Evolutionary conservation across 2,329 filamentous ascomycete species (phyloP), one percentile per base, ranked within the genome.

Genomic region (Aspergillus costaricaensis): DNA sequence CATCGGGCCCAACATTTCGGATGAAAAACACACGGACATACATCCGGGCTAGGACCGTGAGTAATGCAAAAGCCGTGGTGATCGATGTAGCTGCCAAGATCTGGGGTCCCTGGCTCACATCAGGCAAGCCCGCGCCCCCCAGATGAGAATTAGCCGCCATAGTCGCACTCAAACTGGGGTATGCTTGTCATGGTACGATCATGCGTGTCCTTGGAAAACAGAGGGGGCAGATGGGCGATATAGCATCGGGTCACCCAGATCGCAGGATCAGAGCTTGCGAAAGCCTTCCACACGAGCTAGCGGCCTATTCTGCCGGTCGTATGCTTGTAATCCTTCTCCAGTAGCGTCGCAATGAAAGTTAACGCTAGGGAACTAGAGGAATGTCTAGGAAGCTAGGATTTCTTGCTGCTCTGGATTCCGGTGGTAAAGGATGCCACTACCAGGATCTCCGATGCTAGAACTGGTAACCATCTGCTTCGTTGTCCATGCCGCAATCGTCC

Each of bases 21-120:
- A 68, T 67, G 9, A 68, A 53, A 32, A 63, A 65, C 1, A 62
- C 17, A 9, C 68, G 67, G n/a, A 70, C 68, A 49, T 69, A 70
- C 51, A 68, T 56, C n/a, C 66, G 61, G 10, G 62, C 61, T 23
- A 67, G 21, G 4, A 67, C 65, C 14, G 55, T 55, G 32, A 64
- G 58, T 36, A 65, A 49, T 10, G 64, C 64, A 12, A 49, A 47
- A 4, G 6, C 23, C 3, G 64, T 66, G 10, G 56, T 57, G 27
- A 65, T 61, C 2, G 55, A 55, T 9, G 64, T 66, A 5, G 60
- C 64, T 12, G 60, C 51, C 10, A 66, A 21, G 25, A 66, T 66
- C 4, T 51, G 44, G 8, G 58, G 47, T 10, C 25, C 64, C 36
- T 64, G 62, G 32, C 57, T 57, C n/a, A 61, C 41, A 53, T 65